Evolutionary conservation across 2,329 filamentous ascomycete genomes (phyloP), one percentile per base, ranked within the genome.

Genomic region (Microcyclospora tardicrescens): DNA sequence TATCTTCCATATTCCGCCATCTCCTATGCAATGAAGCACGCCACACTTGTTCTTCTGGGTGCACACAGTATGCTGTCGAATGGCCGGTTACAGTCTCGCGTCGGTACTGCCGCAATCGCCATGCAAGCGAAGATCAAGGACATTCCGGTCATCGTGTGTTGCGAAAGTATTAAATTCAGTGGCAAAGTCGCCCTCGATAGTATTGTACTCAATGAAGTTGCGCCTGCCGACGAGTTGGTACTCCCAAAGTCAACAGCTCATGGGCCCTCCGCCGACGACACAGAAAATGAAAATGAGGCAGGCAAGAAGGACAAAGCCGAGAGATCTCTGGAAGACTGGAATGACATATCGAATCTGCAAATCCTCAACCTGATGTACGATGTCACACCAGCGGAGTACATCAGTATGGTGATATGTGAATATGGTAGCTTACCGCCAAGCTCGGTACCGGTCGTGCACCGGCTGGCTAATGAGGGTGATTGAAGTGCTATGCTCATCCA

Each of bases 21-120:
- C 40, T 77, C 77, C 36, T 77, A 83, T 48, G 79, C 81, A 33
- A 73, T 94, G 37, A 75, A 77, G 45, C 69, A 77, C 28, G 77
- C 75, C 1, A 82, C 79, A 6, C 78, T 80, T 51, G 78, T 91
- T 9, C 74, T 96, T 37, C 69, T 98, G 1, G 87, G 86, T 10
- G 86, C 87, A 4, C 87, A 95, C 58, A 84, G 85, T 30, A 91
- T 98, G 77, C 91, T 94, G 65, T 87, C 84, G 50, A 96, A 96
- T 61, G 91, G 91, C 6, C 75, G 84, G 28, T 72, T 98, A 51
- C 93, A 93, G 61, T 89, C 83, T 4, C 77, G 86, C 14, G 77
- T 85, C 9, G 91, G 91, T 43, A 94, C 87, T 3, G 84, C 84
- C 16, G 75, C 91, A 42, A 73, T 96, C 9, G 87, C 89, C 13